Base-by-base conservation (phyloP, 768 basidiomycete species). In the Suillus discolor region DNA sequence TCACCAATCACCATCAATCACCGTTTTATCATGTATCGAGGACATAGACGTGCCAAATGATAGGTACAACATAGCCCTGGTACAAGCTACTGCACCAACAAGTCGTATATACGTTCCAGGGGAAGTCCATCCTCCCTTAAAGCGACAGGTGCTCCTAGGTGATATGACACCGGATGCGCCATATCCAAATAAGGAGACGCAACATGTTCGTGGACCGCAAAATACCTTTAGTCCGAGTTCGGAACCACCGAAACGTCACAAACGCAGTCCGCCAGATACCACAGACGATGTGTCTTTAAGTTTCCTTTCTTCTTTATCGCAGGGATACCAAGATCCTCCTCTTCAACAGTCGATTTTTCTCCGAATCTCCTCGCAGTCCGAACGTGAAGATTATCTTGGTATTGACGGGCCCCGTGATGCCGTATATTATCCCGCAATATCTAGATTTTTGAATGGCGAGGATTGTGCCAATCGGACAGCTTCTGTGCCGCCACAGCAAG, bases 201-300 rank as follows among this genome's bases (percentile, higher is more conserved):
- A 90, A 71, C 91, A 92, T 76, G 81, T 89, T 68, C 86, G 83
- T 68, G 89, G 89, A 42, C 73, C 78, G 20, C 89, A 90, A 71
- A 82, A 75, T 49, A 66, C 65, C n/a, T 82, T 80, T 69, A 51
- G 69, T 31, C 62, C 64, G 41, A 41, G 68, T 41, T 57, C 63
- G 39, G 41, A 63, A 4, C 69, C 67, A 38, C 45, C 60, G 61
- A 69, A 65, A 63, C 71, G 66, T 36, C 59, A 53, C 12, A 34
- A 61, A n/a, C 62, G 51, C n/a, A 25, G 20, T 9, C 53, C 31
- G 5, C 57, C 34, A 39, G n/a, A 60, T 62, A 9, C 8, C 38
- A 70, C 12, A 45, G 66, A 31, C 65, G 64, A 59, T 49, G 57
- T 16, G 57, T 41, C 69, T 6, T 36, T 68, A 41, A 59, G 64